A percentile compares a stretch with the other conserved stretches of the same genome.
phyloP scores from a whole-genome alignment of 495 filamentous ascomycete genomes.

The Xylona heveae region DNA sequence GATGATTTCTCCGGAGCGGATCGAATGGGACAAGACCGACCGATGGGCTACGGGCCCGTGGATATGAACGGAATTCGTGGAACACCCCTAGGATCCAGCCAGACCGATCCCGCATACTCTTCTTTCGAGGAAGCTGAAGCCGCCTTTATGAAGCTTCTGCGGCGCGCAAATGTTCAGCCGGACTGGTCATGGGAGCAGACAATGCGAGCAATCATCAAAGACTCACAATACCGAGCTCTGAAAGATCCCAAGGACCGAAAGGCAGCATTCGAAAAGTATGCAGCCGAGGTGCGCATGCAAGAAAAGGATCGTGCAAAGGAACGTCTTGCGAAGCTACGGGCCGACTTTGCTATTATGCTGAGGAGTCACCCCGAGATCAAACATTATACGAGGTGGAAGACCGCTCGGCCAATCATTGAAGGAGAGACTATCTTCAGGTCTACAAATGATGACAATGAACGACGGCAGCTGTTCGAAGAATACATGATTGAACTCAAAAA shows the following conservation, averaged over 20 bases:
- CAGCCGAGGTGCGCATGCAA: conserved; percentile 69
- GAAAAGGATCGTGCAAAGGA: conserved; percentile 93
- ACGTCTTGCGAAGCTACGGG: conserved; percentile 75
- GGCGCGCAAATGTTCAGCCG: conserved; percentile 61
- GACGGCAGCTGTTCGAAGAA: conserved; percentile 84
- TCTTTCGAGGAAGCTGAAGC: conserved; percentile 81
- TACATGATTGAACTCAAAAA: conserved; percentile 74
- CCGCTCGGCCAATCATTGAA: conserved; percentile 82
- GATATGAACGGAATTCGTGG: conserved; percentile 36
- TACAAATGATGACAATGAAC: conserved; percentile 70
- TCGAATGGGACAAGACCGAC: conserved; percentile 39
- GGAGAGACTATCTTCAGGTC: conserved; percentile 88
- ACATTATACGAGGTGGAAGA: conserved; percentile 96
- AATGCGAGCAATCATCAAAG: conserved; percentile 73
- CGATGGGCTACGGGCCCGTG: conserved; percentile 35
- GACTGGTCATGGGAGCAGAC: conserved; percentile 89
- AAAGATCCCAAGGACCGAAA: conserved; percentile 88
- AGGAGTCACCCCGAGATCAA: conserved; percentile 95
- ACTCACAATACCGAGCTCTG: conserved; percentile 81
- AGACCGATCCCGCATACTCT: conserved; percentile 63
- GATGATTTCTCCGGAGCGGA: conserved; percentile 34
- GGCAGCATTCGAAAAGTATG: conserved; percentile 88
- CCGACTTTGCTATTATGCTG: conserved; percentile 91
- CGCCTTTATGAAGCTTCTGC: conserved; percentile 81
- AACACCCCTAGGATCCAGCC: conserved; percentile 37